Evolutionary conservation across 163 green algal species (phyloP).

Genomic region (Chlorella variabilis): DNA sequence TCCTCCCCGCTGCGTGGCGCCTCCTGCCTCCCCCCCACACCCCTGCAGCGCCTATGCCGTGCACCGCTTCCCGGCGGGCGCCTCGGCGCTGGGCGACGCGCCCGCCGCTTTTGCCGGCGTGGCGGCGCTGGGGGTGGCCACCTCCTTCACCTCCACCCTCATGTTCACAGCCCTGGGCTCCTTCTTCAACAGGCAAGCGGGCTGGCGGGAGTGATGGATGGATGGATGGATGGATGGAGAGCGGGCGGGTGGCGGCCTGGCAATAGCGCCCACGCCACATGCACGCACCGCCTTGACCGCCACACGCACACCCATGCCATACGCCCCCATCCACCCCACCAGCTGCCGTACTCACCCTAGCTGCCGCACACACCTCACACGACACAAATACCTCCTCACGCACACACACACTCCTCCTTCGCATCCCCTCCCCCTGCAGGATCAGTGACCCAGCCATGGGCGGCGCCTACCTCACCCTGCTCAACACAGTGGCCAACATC

Average conservation of each 20-base stretch:
- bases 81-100: constrained; percentile 43
- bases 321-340: too few relatives aligned
- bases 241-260: too few relatives aligned
- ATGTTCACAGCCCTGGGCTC: constrained; percentile 88
- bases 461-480: constrained; percentile 94
- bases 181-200: constrained; percentile 75
- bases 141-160: constrained; percentile 82
- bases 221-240: neutral
- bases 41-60: constrained; percentile 47
- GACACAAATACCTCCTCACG: too few relatives aligned
- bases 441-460: constrained; percentile 73
- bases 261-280: too few relatives aligned
- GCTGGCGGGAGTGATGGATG: neutral
- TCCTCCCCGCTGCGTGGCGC: neutral
- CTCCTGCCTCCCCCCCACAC: neutral
- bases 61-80: constrained; percentile 66
- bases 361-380: too few relatives aligned
- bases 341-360: too few relatives aligned
- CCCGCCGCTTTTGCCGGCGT: constrained; percentile 62
- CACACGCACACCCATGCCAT: too few relatives aligned
- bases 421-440: neutral
- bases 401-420: too few relatives aligned
- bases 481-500: constrained; percentile 97
- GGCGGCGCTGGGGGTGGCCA: constrained; percentile 68
- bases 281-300: too few relatives aligned